phyloP scores from a whole-genome alignment of 106 monocot genomes.

The Xerophyta viscosa region DNA sequence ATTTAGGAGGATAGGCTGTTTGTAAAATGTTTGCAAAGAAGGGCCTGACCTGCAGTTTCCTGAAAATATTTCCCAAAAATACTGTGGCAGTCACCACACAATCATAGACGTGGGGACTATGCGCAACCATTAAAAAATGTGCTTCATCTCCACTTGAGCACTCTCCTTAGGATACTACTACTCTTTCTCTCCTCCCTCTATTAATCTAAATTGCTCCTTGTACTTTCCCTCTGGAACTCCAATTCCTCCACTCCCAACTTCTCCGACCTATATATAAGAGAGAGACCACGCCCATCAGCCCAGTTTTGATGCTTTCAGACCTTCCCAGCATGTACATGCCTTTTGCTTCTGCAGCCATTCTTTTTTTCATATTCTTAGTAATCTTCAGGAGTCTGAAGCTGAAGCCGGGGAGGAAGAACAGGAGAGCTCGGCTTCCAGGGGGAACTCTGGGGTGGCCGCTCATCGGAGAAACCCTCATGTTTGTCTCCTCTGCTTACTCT shows the following conservation, averaged over 20 bases:
- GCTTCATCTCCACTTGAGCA: too few relatives aligned
- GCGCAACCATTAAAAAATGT: not conserved
- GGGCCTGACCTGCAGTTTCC: too few relatives aligned
- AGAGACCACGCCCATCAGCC: too few relatives aligned
- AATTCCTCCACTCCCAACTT: not conserved
- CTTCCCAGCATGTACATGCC: too few relatives aligned
- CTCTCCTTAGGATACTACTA: too few relatives aligned
- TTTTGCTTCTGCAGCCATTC: too few relatives aligned
- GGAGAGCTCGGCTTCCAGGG: slow-evolving; percentile 24
- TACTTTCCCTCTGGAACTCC: slow-evolving; percentile 22
- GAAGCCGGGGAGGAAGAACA: not conserved
- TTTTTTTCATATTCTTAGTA: slow-evolving; percentile 1
- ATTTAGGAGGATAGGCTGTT: too few relatives aligned
- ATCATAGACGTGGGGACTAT: slow-evolving; percentile 19
- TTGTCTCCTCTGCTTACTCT: slow-evolving; percentile 77
- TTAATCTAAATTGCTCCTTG: slow-evolving; percentile 8
- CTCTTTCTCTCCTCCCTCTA: too few relatives aligned
- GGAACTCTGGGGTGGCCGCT: slow-evolving; percentile 79
- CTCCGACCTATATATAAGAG: too few relatives aligned
- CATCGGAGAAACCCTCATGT: slow-evolving; percentile 86
- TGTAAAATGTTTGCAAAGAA: too few relatives aligned
- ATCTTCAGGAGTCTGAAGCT: not conserved
- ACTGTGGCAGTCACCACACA: slow-evolving; percentile 8
- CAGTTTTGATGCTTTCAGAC: too few relatives aligned
- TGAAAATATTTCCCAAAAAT: not conserved